Evolutionary conservation across 495 filamentous ascomycete genomes (phyloP).

Genomic region (Amniculicola lignicola): DNA sequence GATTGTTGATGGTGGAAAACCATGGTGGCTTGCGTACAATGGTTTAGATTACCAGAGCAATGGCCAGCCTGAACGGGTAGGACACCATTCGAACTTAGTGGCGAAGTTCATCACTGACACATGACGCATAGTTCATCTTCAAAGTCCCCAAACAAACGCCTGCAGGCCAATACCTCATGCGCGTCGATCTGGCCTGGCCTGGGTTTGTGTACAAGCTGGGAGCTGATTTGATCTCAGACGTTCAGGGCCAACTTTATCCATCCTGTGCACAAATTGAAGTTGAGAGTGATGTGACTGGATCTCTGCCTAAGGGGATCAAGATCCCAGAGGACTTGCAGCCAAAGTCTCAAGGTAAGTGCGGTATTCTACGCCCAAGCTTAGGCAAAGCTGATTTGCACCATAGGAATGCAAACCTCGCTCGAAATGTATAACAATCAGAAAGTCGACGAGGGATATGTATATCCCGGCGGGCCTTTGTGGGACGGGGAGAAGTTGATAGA

Average conservation of each 20-base stretch:
- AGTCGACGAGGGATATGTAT: neutral
- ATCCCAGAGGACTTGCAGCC: constrained; percentile 17
- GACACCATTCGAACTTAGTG: too few relatives aligned
- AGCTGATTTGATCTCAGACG: neutral
- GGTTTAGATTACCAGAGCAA: neutral
- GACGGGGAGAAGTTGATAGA: constrained; percentile 8
- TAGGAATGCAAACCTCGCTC: constrained; percentile 9
- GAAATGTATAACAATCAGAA: constrained; percentile 1
- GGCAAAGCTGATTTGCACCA: neutral
- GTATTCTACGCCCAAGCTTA: neutral
- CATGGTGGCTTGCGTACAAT: constrained; percentile 3
- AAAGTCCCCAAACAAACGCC: constrained; percentile 17
- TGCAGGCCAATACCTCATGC: constrained; percentile 18
- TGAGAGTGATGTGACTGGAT: neutral
- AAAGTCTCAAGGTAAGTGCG: neutral
- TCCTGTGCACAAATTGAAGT: constrained; percentile 17
- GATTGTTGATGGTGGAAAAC: too few relatives aligned
- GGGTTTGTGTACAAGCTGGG: neutral
- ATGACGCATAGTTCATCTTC: constrained; percentile 8
- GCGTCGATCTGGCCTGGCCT: constrained; percentile 14
- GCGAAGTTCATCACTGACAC: too few relatives aligned
- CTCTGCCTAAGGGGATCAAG: constrained; percentile 3
- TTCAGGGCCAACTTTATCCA: constrained; percentile 3
- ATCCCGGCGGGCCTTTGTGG: constrained; percentile 14
- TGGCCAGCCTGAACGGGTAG: too few relatives aligned